Percentiles rank a stretch among this genome's conserved stretches.
Conservation (phyloP, 768 basidiomycete genomes). For the Lactarius vividus region DNA sequence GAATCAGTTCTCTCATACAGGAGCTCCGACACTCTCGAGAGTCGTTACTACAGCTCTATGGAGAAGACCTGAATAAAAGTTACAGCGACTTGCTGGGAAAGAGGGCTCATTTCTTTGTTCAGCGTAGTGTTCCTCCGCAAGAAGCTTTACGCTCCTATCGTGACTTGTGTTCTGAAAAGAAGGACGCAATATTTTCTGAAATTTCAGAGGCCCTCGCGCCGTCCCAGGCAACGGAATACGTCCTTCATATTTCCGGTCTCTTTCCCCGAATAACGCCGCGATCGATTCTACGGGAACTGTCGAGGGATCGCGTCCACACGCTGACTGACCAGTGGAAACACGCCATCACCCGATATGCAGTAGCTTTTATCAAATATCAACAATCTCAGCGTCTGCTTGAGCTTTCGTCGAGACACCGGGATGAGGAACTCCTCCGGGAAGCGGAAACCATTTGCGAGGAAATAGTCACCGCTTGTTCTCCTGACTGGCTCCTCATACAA, state of each 20-base stretch:
- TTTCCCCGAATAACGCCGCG: conserved; percentile 17
- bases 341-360: conserved; percentile 1
- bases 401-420: not conserved
- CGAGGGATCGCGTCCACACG: conserved; percentile 26
- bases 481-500: conserved; percentile 21
- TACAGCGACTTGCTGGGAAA: not conserved
- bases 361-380: conserved; percentile 13
- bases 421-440: conserved; percentile 4
- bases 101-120: not conserved
- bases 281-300: conserved; percentile 23
- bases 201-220: conserved; percentile 1
- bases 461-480: not conserved
- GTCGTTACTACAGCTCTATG: conserved; percentile 5
- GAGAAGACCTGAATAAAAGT: conserved; percentile 2
- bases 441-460: not conserved
- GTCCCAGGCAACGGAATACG: not conserved
- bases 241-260: not conserved
- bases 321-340: not conserved
- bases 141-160: not conserved
- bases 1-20: not conserved
- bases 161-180: not conserved
- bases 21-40: not conserved
- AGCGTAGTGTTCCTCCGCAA: not conserved
- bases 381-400: conserved; percentile 12
- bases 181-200: not conserved